These are phyloP conservation scores for Calonectria honghensis DNA, from an alignment of 2,329 filamentous ascomycete species.

Conservation along the genomic window DNA sequence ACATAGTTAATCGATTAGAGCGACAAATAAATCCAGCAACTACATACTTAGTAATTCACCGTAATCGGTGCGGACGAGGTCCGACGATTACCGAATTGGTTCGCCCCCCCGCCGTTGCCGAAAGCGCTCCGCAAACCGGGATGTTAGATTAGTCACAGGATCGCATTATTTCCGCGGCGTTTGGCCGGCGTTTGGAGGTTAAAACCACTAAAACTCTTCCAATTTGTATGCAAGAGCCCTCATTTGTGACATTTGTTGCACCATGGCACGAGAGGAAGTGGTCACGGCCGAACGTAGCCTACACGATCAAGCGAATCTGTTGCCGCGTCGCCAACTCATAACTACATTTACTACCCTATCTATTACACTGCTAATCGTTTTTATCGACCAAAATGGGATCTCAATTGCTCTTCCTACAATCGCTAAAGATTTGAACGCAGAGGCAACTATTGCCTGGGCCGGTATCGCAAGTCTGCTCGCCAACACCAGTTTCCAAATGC, in stretches of 20 bases:
- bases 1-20: neutral
- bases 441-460: conserved; percentile 73
- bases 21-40: no score
- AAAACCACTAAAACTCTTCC: neutral
- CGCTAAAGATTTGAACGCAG: conserved; percentile 66
- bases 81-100: neutral
- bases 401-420: conserved; percentile 71
- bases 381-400: conserved; percentile 75
- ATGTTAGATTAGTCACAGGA: neutral
- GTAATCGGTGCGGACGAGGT: neutral
- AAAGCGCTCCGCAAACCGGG: conserved; percentile 14
- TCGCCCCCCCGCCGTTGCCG: neutral
- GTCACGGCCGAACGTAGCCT: conserved; percentile 64
- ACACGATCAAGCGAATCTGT: conserved; percentile 75
- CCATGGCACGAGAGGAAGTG: conserved; percentile 34
- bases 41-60: neutral
- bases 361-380: conserved; percentile 71
- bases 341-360: conserved; percentile 72
- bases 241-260: neutral
- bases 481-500: conserved; percentile 78
- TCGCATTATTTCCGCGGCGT: no score
- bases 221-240: neutral
- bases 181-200: neutral
- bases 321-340: conserved; percentile 70
- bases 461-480: conserved; percentile 72